Conservation (phyloP, 495 filamentous ascomycete genomes). For the Hyaloscypha variabilis region DNA sequence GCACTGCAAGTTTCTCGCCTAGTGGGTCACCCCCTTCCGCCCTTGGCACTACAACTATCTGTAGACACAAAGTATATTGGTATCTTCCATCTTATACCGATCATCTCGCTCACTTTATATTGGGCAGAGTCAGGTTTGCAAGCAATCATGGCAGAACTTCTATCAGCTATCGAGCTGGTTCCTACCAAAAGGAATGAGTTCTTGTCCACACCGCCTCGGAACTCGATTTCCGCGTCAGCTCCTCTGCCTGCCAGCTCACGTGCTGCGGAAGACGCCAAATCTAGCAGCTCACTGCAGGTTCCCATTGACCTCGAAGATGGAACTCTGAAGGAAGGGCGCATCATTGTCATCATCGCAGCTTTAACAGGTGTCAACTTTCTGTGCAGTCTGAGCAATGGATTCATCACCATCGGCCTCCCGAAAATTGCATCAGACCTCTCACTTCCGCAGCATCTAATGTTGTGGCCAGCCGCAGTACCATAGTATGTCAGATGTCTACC, state of each 20-base stretch:
- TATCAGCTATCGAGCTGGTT: background rate
- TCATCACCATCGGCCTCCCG: constrained; percentile 36
- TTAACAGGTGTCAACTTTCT: constrained; percentile 28
- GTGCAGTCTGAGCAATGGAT: constrained; percentile 26
- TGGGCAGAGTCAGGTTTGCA: no score
- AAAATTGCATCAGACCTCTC: constrained; percentile 37
- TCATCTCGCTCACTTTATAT: no score
- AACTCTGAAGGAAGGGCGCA: constrained; percentile 8
- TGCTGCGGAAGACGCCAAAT: background rate
- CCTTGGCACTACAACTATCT: no score
- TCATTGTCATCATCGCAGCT: constrained; percentile 2
- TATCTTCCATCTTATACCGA: no score
- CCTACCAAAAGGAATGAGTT: background rate
- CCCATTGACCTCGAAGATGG: constrained; percentile 7
- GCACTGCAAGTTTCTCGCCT: no score
- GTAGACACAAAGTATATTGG: no score
- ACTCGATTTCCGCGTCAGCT: background rate
- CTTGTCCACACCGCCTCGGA: background rate
- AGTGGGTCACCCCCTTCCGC: no score
- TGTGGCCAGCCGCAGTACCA: constrained; percentile 40
- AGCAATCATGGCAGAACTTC: background rate
- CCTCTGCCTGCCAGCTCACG: background rate
- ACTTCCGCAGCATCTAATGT: constrained; percentile 30
- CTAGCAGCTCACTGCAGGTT: background rate
- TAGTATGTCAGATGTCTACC: no score